These are phyloP conservation scores for Yamadazyma olivae DNA, from an alignment of 805 yeast species.

Conservation along the genomic window DNA sequence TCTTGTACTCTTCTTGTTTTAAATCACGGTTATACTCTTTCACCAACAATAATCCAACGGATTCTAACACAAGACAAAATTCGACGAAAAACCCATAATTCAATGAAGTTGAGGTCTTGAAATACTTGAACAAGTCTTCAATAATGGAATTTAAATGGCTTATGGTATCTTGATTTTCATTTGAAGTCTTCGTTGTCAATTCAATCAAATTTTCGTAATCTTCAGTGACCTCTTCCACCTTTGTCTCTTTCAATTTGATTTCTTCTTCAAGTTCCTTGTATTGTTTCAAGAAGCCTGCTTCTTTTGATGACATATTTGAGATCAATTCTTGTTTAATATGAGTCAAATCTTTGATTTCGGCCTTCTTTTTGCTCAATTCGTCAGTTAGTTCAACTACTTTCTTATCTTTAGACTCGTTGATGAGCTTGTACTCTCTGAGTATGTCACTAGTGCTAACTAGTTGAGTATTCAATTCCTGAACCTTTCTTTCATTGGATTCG, in stretches of 20 bases:
- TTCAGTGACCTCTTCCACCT: conserved; percentile 46
- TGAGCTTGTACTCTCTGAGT: conserved; percentile 5
- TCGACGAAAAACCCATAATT: conserved; percentile 36
- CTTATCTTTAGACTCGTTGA: conserved; percentile 9
- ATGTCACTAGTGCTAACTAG: background rate
- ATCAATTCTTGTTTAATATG: conserved; percentile 59
- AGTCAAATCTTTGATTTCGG: conserved; percentile 20
- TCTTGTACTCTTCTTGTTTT: conserved; percentile 37
- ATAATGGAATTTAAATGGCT: conserved; percentile 21
- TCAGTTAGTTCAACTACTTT: conserved; percentile 7
- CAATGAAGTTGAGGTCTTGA: conserved; percentile 15
- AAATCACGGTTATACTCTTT: conserved; percentile 26
- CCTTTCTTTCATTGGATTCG: background rate
- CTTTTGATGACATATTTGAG: conserved; percentile 67
- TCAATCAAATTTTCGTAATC: conserved; percentile 43
- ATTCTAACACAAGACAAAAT: conserved; percentile 59
- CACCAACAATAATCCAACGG: conserved; percentile 71
- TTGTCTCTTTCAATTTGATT: conserved; percentile 39
- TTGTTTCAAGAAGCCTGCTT: conserved; percentile 55
- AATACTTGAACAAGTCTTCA: conserved; percentile 11
- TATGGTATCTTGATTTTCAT: conserved; percentile 23
- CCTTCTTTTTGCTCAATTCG: conserved; percentile 3
- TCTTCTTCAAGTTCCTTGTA: conserved; percentile 48
- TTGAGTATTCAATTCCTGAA: conserved; percentile 2
- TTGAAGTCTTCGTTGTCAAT: conserved; percentile 26